phyloP scores from a whole-genome alignment of 805 yeast genomes.

The Lipomyces kockii region DNA sequence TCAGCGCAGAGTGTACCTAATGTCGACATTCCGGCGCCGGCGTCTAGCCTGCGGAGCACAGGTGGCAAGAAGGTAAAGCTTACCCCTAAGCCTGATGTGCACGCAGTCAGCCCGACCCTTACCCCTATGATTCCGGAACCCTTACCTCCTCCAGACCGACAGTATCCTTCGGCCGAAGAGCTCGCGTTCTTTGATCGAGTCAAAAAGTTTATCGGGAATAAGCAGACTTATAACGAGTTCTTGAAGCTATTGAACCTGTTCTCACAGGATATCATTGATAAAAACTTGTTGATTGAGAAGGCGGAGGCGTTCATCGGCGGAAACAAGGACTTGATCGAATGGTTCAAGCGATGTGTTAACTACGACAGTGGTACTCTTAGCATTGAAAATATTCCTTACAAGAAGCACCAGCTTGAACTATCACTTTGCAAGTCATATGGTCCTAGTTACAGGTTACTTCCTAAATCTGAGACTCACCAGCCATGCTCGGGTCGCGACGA shows the following conservation, averaged over 20 bases:
- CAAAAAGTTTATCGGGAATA: conserved; percentile 83
- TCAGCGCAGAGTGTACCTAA: neutral
- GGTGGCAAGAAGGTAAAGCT: conserved; percentile 32
- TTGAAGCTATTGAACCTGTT: conserved; percentile 83
- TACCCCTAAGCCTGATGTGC: conserved; percentile 29
- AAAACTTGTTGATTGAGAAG: conserved; percentile 76
- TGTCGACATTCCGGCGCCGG: conserved; percentile 16
- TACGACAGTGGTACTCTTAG: conserved; percentile 81
- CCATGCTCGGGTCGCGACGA: conserved; percentile 99
- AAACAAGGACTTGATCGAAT: conserved; percentile 74
- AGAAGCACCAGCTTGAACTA: conserved; percentile 88
- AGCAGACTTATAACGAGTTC: conserved; percentile 89
- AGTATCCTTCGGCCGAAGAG: conserved; percentile 74
- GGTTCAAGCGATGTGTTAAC: conserved; percentile 94
- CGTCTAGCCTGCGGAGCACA: conserved; percentile 25
- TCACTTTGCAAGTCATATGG: conserved; percentile 93
- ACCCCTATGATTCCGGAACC: conserved; percentile 90
- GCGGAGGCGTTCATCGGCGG: conserved; percentile 85
- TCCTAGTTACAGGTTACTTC: conserved; percentile 89
- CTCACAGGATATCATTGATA: conserved; percentile 89
- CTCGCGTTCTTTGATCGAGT: conserved; percentile 89
- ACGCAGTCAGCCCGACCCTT: conserved; percentile 61
- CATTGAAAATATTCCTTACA: conserved; percentile 84
- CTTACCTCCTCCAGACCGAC: conserved; percentile 56
- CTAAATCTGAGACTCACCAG: conserved; percentile 92